Evolutionary conservation across 768 basidiomycete genomes (phyloP), one percentile per base, ranked within the genome.

Genomic region (Leccinum uliginosum): DNA sequence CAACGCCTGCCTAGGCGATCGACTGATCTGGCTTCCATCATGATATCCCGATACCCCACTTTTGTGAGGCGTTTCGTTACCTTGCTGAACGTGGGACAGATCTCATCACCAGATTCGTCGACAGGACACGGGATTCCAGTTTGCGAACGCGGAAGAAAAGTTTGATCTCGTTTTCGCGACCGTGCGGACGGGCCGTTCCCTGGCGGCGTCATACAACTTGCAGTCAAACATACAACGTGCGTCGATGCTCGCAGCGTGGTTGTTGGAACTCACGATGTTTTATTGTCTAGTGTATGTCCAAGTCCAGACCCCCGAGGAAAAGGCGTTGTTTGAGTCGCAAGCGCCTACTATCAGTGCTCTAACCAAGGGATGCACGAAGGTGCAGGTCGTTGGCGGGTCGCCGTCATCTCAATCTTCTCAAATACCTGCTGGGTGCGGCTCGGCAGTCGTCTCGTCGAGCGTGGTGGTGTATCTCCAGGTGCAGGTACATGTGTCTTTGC

Each of bases 1-100:
- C 97, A 99, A 71, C 84, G 97, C 27, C 78, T 99, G 2, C 94
- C 95, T 0, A 80, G 95, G 17, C 78, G 94, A 58, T 84, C 87
- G 2, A 87, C 86, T 40, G 94, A 98, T 68, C 62, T 79, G 9
- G 83, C 86, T 7, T 93, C 93, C 0, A 93, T 99, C 70, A 95
- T 95, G 91, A 73, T 98, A 19, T 80, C 94, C 0, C 74, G 81
- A 29, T 98, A 85, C 81, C 97, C 97, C 3, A 78, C 83, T 34
- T 73, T 78, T 61, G 96, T 95, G 64, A 64, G 92, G 80, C 14
- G 8, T 46, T 26, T 26, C 23, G 19, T 24, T 48, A 32, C 6
- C 34, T 8, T 15, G 3, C 11, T 1, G 9, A 48, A 17, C 4
- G 15, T 14, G 19, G 3, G 4, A 43, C 19, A 26, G 5, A 17